Percentiles rank a stretch among this genome's conserved stretches.
These are phyloP conservation scores for Suhomyces chickasaworum DNA, from an alignment of 1,139 yeast species.

Conservation along the genomic window DNA sequence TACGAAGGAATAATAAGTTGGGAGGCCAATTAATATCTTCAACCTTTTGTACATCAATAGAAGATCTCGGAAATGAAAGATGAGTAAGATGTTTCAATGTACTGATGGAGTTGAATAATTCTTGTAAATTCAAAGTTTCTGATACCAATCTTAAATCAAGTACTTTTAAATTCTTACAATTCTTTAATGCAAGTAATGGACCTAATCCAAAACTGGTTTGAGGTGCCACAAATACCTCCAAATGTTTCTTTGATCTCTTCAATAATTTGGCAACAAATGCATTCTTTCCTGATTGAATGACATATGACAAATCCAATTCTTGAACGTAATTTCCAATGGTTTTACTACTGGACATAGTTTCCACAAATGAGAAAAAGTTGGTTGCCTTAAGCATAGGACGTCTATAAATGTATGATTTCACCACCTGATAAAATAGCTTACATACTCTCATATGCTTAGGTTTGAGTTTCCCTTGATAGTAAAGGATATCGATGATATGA, in stretches of 20 bases:
- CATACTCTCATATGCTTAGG: conserved; percentile 62
- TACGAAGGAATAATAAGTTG: conserved; percentile 64
- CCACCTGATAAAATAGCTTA: conserved; percentile 58
- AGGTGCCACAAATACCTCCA: conserved; percentile 80
- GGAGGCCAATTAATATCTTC: conserved; percentile 70
- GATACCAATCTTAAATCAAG: conserved; percentile 87
- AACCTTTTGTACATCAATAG: conserved; percentile 71
- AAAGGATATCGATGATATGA: conserved; percentile 49
- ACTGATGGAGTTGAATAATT: conserved; percentile 73
- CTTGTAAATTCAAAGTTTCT: conserved; percentile 82
- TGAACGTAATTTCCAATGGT: conserved; percentile 47
- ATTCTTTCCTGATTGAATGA: conserved; percentile 91
- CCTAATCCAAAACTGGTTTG: conserved; percentile 94
- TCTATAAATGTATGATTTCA: conserved; percentile 63
- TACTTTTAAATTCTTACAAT: conserved; percentile 63
- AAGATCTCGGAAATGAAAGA: conserved; percentile 85
- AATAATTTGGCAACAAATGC: conserved; percentile 82
- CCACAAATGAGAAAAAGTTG: conserved; percentile 75
- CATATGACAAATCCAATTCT: conserved; percentile 68
- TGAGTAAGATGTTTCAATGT: conserved; percentile 65
- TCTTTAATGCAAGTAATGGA: conserved; percentile 75
- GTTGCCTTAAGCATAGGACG: conserved; percentile 63
- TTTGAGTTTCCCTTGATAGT: conserved; percentile 36
- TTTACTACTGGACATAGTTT: conserved; percentile 55
- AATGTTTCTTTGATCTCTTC: conserved; percentile 66